phyloP scores from a whole-genome alignment of 1,284 basidiomycete genomes.

The Termitomyces sp. region DNA sequence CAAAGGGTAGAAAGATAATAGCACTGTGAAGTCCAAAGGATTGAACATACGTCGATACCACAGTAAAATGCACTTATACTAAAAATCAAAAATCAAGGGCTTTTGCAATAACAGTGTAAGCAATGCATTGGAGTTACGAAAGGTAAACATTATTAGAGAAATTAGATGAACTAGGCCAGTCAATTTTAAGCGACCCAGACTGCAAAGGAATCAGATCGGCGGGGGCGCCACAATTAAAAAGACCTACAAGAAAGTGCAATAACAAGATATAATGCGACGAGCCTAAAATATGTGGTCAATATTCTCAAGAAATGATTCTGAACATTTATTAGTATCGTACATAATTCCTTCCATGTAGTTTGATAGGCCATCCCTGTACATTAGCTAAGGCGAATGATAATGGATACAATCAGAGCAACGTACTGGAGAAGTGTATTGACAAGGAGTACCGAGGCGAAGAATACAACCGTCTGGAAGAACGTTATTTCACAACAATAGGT shows the following conservation, averaged over 20 bases:
- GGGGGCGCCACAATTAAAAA: background rate
- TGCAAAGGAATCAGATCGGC: background rate
- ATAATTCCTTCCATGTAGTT: conserved; percentile 89
- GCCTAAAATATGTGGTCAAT: conserved; percentile 19
- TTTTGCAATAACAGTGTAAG: background rate
- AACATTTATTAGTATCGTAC: conserved; percentile 24
- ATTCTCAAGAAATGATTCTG: background rate
- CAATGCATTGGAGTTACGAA: background rate
- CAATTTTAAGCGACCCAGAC: conserved; percentile 20
- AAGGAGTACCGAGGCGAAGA: conserved; percentile 83
- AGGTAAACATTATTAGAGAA: background rate
- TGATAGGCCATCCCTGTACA: conserved; percentile 71
- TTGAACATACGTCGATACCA: background rate
- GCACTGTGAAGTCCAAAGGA: background rate
- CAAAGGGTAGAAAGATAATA: background rate
- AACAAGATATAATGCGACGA: conserved; percentile 57
- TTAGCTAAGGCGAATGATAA: conserved; percentile 6
- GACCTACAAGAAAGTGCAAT: conserved; percentile 51
- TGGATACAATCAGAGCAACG: conserved; percentile 26
- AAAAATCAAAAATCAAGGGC: background rate
- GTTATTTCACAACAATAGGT: conserved; percentile 7
- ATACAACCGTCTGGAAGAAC: conserved; percentile 61
- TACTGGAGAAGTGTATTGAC: conserved; percentile 77
- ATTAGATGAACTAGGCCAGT: background rate
- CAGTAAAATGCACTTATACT: background rate